phyloP scores from a whole-genome alignment of 1,139 yeast species.

The Kodamaea plutei region DNA sequence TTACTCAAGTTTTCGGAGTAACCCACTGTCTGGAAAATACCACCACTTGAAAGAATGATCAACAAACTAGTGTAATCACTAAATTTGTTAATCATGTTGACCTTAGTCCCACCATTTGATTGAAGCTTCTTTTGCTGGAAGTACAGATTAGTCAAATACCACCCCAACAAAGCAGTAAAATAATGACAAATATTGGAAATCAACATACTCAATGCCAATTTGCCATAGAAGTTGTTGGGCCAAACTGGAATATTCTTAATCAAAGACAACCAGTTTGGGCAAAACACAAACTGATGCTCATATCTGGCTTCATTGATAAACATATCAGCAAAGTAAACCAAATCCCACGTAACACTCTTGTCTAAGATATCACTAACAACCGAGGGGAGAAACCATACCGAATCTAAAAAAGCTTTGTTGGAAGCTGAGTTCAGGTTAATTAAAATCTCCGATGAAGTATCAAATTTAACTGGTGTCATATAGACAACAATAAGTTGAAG shows the following conservation, averaged over 20 bases:
- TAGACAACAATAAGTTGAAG: constrained; percentile 29
- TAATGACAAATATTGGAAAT: constrained; percentile 55
- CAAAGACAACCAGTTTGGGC: constrained; percentile 69
- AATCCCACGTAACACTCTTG: constrained; percentile 77
- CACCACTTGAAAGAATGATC: constrained; percentile 64
- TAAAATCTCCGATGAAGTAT: constrained; percentile 35
- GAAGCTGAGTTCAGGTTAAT: constrained; percentile 9
- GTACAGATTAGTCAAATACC: constrained; percentile 36
- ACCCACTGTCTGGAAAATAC: constrained; percentile 69
- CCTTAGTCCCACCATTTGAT: not conserved
- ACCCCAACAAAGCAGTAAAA: constrained; percentile 47
- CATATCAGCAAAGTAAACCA: constrained; percentile 66
- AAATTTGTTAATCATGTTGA: constrained; percentile 6
- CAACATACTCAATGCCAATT: constrained; percentile 40
- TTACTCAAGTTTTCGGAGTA: constrained; percentile 79
- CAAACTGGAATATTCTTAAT: constrained; percentile 27
- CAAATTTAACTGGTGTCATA: constrained; percentile 35
- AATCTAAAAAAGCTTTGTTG: constrained; percentile 6
- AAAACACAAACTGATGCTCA: constrained; percentile 91
- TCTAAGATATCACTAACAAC: constrained; percentile 24
- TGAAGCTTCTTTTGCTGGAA: constrained; percentile 7
- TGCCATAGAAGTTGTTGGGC: constrained; percentile 34
- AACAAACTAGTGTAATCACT: constrained; percentile 7
- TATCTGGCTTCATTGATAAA: constrained; percentile 49
- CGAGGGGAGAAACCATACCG: constrained; percentile 1